Percentiles rank a stretch among this genome's conserved stretches.
Evolutionary conservation across 306 rosid species (phyloP).

Genomic region (Erythrophleum fordii): DNA sequence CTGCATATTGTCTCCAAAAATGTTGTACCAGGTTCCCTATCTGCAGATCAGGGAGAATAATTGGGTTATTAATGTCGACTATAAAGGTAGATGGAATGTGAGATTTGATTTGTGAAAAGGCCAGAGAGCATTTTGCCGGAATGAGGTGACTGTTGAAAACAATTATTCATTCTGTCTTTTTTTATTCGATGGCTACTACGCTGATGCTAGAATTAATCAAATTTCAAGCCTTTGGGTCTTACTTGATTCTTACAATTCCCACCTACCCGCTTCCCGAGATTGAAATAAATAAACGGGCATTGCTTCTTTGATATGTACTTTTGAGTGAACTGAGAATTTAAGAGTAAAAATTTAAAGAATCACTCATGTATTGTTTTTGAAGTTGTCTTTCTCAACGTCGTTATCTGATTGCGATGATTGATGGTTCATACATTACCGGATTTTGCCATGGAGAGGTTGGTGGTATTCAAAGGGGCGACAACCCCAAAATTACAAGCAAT

Average conservation of each 20-base stretch:
- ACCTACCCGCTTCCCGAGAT: background rate
- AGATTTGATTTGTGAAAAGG: constrained; percentile 77
- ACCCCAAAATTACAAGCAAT: too few relatives aligned
- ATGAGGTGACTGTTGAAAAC: constrained; percentile 23
- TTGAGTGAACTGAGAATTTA: too few relatives aligned
- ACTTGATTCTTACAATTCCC: background rate
- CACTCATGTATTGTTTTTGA: background rate
- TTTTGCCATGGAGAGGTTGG: too few relatives aligned
- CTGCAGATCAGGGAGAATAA: constrained; percentile 97
- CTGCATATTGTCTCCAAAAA: constrained; percentile 15
- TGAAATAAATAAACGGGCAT: background rate
- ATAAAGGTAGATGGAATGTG: constrained; percentile 90
- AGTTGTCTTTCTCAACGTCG: background rate
- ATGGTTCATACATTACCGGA: too few relatives aligned
- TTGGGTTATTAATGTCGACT: constrained; percentile 82
- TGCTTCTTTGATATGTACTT: too few relatives aligned
- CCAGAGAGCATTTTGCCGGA: constrained; percentile 30
- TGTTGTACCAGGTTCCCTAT: constrained; percentile 77
- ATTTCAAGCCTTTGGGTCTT: constrained; percentile 5
- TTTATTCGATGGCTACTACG: constrained; percentile 32
- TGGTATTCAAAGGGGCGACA: too few relatives aligned
- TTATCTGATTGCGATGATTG: too few relatives aligned
- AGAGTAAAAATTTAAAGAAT: background rate
- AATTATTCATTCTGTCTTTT: constrained; percentile 29
- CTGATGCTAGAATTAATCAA: background rate